These are phyloP conservation scores for Spergularia azorica DNA, from an alignment of 179 eudicot species.

Conservation along the genomic window DNA sequence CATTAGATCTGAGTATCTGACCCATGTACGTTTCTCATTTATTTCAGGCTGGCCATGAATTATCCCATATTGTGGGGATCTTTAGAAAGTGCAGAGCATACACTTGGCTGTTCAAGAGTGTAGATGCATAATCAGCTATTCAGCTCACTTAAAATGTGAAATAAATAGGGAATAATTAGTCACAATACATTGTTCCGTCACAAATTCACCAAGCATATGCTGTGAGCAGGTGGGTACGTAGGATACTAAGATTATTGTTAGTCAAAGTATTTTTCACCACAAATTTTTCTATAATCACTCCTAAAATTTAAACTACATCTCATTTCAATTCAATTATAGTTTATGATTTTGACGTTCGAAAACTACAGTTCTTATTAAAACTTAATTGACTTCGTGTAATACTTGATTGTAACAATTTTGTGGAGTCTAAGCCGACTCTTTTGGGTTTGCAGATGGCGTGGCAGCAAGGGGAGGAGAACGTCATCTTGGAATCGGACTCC, in stretches of 20 bases:
- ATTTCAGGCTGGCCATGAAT: not conserved
- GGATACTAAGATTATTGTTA: not conserved
- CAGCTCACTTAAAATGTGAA: not conserved
- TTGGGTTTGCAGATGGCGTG: no score
- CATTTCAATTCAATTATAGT: no score
- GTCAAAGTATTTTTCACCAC: not conserved
- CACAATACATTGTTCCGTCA: not conserved
- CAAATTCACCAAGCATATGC: not conserved
- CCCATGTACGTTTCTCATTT: not conserved
- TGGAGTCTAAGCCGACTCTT: no score
- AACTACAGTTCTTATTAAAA: no score
- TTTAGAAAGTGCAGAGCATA: not conserved
- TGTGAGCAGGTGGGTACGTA: not conserved
- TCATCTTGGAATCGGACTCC: no score
- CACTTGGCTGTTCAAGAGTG: not conserved
- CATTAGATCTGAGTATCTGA: no score
- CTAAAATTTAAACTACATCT: no score
- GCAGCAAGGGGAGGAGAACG: no score
- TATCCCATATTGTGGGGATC: slow-evolving; percentile 4
- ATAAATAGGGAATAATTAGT: not conserved
- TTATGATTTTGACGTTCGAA: no score
- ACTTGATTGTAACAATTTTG: no score
- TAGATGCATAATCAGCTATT: not conserved
- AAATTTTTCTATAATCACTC: no score
- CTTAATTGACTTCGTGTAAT: no score